These are phyloP conservation scores for Linum lewisii DNA, from an alignment of 345 rosid species.

Conservation along the genomic window DNA sequence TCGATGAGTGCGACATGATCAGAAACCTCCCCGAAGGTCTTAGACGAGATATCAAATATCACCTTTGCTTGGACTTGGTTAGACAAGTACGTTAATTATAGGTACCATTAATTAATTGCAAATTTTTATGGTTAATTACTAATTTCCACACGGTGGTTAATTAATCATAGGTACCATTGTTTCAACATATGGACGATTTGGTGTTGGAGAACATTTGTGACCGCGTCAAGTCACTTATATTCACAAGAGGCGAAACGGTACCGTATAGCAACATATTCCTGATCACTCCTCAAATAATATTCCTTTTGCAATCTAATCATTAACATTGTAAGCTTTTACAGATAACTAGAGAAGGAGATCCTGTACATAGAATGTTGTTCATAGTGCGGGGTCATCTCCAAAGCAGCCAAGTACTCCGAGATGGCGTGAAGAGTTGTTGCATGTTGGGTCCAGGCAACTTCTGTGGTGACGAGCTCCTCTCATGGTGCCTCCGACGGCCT, in stretches of 20 bases:
- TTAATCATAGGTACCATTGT: slow-evolving; percentile 66
- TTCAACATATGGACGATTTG: slow-evolving; percentile 92
- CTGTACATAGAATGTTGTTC: slow-evolving; percentile 85
- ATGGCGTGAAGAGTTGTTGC: slow-evolving; percentile 82
- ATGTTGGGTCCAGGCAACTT: slow-evolving; percentile 98
- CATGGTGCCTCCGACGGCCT: slow-evolving; percentile 89
- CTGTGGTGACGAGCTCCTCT: slow-evolving; percentile 89
- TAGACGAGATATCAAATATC: slow-evolving; percentile 91
- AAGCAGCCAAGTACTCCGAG: slow-evolving; percentile 81
- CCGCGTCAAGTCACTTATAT: slow-evolving; percentile 84
- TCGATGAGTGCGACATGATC: slow-evolving; percentile 83
- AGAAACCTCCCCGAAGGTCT: slow-evolving; percentile 85
- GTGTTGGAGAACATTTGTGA: slow-evolving; percentile 93
- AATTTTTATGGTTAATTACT: too few species aligned
- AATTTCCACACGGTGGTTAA: too few species aligned
- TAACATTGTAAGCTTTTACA: slow-evolving; percentile 13
- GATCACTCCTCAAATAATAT: neutral
- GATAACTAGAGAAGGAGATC: slow-evolving; percentile 93
- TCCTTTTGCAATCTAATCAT: too few species aligned
- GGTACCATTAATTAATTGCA: too few species aligned
- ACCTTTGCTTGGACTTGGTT: slow-evolving; percentile 83
- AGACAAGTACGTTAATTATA: slow-evolving; percentile 47
- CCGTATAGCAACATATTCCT: slow-evolving; percentile 22
- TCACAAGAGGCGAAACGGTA: slow-evolving; percentile 89
- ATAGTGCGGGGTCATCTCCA: slow-evolving; percentile 97